These are phyloP conservation scores for Dorcoceras hygrometricum DNA, from an alignment of 257 asterid species.

Conservation along the genomic window DNA sequence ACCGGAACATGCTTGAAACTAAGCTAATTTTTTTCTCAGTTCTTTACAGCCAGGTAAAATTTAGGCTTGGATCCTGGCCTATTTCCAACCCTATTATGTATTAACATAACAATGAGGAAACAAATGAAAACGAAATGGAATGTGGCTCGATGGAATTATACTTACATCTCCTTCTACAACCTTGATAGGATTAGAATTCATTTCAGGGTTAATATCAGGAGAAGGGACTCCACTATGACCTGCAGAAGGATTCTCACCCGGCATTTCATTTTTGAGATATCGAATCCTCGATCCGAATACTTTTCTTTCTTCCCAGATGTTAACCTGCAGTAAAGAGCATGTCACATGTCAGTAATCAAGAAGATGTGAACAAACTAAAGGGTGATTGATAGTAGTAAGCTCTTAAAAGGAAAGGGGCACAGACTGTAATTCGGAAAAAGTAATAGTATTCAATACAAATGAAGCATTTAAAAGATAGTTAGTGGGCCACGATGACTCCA, in stretches of 20 bases:
- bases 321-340: constrained; percentile 51
- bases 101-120: too few species aligned
- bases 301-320: constrained; percentile 91
- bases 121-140: constrained; percentile 20
- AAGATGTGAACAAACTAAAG: background rate
- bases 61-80: too few species aligned
- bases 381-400: constrained; percentile 12
- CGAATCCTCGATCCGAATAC: constrained; percentile 96
- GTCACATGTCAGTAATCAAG: constrained; percentile 10
- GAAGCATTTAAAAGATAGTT: background rate
- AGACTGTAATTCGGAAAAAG: constrained; percentile 6
- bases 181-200: constrained; percentile 66
- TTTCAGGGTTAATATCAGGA: constrained; percentile 12
- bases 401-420: constrained; percentile 11
- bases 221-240: constrained; percentile 27
- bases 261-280: constrained; percentile 70
- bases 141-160: constrained; percentile 16
- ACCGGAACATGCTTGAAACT: too few species aligned
- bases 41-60: too few species aligned
- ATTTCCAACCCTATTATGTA: too few species aligned
- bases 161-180: constrained; percentile 85
- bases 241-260: constrained; percentile 50
- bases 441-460: constrained; percentile 12
- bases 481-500: background rate
- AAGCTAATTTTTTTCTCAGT: too few species aligned